These are phyloP conservation scores for Triadica sebifera DNA, from an alignment of 345 rosid species.

Conservation along the genomic window DNA sequence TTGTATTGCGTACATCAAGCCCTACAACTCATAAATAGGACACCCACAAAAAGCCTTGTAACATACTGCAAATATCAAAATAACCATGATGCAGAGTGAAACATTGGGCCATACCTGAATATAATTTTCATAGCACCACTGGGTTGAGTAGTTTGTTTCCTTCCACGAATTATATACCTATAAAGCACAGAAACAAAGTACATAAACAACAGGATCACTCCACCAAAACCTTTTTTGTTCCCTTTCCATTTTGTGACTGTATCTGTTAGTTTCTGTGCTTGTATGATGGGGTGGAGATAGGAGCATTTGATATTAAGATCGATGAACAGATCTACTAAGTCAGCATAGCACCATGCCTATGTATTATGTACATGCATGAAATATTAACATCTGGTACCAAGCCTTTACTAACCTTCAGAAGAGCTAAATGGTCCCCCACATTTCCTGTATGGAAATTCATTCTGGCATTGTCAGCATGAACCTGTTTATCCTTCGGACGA, in stretches of 20 bases:
- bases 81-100: not conserved
- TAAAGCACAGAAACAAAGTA: conserved; percentile 20
- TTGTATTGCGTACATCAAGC: not conserved
- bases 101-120: conserved; percentile 59
- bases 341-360: not conserved
- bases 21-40: not conserved
- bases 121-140: conserved; percentile 97
- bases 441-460: conserved; percentile 90
- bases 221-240: not conserved
- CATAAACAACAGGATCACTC: not conserved
- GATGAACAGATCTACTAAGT: conserved; percentile 13
- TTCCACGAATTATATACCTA: conserved; percentile 93
- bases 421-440: conserved; percentile 90
- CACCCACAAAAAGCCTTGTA: not conserved
- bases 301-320: not conserved
- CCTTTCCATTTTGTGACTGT: not conserved
- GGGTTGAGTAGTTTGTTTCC: conserved; percentile 93
- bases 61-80: not conserved
- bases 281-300: not conserved
- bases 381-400: not conserved
- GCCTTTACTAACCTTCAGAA: conserved; percentile 66
- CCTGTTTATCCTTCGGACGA: conserved; percentile 97
- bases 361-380: not conserved
- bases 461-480: conserved; percentile 94
- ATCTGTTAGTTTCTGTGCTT: not conserved